phyloP scores from a whole-genome alignment of 2,329 filamentous ascomycete genomes.

The Lasiodiplodia theobromae region DNA sequence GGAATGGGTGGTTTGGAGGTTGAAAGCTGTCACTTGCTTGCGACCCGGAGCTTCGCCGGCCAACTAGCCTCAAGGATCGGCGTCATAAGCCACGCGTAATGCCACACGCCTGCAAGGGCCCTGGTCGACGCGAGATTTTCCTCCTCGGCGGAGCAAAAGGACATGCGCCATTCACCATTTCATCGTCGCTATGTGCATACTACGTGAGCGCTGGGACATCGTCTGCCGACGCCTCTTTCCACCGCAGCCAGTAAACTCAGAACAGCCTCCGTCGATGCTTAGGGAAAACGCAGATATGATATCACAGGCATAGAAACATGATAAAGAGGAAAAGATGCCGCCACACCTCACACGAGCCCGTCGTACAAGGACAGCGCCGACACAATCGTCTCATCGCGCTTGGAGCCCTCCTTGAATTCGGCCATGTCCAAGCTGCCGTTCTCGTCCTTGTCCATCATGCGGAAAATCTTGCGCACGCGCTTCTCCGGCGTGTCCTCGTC shows the following conservation, averaged over 20 bases:
- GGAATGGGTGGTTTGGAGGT: slow-evolving; percentile 15
- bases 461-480: slow-evolving; percentile 96
- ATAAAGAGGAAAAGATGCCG: slow-evolving; percentile 37
- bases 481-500: slow-evolving; percentile 99
- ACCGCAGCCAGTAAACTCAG: slow-evolving; percentile 25
- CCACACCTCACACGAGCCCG: slow-evolving; percentile 74
- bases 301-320: slow-evolving; percentile 46
- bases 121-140: neutral
- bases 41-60: slow-evolving; percentile 27
- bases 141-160: neutral
- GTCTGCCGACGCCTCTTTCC: slow-evolving; percentile 16
- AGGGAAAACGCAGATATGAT: slow-evolving; percentile 46
- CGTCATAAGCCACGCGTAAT: slow-evolving; percentile 28
- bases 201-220: slow-evolving; percentile 15
- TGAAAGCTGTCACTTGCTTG: slow-evolving; percentile 28
- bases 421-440: slow-evolving; percentile 96
- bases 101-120: slow-evolving; percentile 15
- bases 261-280: slow-evolving; percentile 39
- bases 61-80: slow-evolving; percentile 24
- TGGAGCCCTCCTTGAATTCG: slow-evolving; percentile 99
- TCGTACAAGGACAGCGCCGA: slow-evolving; percentile 96
- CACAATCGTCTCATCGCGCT: slow-evolving; percentile 98
- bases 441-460: slow-evolving; percentile 99
- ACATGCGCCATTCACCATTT: slow-evolving; percentile 26
- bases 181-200: slow-evolving; percentile 27